Evolutionary conservation across 192 early-diverging fungal species (phyloP).

Genomic region (Diversispora eburnea): DNA sequence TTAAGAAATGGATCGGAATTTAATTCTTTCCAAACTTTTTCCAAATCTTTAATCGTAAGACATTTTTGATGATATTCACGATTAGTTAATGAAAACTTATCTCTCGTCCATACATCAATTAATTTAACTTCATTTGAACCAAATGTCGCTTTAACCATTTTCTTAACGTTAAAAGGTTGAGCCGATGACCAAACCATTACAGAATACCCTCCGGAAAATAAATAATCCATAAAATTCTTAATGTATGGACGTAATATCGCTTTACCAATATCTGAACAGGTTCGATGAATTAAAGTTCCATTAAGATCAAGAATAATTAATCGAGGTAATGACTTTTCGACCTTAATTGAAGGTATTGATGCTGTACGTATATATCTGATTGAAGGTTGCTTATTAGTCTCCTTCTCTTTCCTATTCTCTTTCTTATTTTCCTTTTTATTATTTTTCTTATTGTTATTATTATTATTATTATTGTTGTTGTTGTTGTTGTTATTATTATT

Average conservation of each 20-base stretch:
- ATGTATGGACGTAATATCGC: slow-evolving; percentile 50
- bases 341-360: neutral
- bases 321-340: slow-evolving; percentile 29
- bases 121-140: slow-evolving; percentile 33
- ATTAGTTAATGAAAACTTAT: slow-evolving; percentile 41
- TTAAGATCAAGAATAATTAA: slow-evolving; percentile 71
- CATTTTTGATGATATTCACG: slow-evolving; percentile 41
- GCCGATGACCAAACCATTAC: slow-evolving; percentile 80
- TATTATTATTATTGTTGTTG: too few species aligned
- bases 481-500: neutral
- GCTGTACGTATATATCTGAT: neutral
- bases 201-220: slow-evolving; percentile 48
- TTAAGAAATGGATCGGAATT: slow-evolving; percentile 12
- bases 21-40: slow-evolving; percentile 47
- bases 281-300: slow-evolving; percentile 61
- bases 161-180: slow-evolving; percentile 46
- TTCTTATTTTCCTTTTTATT: too few species aligned
- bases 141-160: slow-evolving; percentile 52
- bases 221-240: slow-evolving; percentile 51
- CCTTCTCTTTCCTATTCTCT: too few species aligned
- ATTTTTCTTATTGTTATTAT: too few species aligned
- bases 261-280: neutral
- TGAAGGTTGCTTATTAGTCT: neutral
- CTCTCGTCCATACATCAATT: slow-evolving; percentile 59
- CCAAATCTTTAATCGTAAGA: slow-evolving; percentile 61